These are phyloP conservation scores for Proteromonas lacertae DNA, from an alignment of 352 stramenopile species.

Conservation along the genomic window DNA sequence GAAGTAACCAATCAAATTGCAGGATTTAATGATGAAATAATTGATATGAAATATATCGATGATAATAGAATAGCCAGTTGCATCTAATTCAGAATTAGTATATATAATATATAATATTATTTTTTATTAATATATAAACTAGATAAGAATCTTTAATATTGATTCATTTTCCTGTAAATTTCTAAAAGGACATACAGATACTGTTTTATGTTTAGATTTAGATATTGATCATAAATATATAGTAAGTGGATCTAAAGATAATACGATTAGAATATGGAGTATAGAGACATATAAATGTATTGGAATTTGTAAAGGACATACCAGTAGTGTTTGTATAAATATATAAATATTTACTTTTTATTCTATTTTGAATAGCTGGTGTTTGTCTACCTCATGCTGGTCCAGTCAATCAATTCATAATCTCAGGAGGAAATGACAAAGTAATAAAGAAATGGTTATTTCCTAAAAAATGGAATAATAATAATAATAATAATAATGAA, in stretches of 20 bases:
- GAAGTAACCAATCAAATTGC: too few relatives aligned
- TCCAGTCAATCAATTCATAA: too few relatives aligned
- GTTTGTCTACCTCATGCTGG: conserved; percentile 27
- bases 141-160: too few relatives aligned
- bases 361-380: conserved; percentile 27
- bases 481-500: not conserved
- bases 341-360: conserved; percentile 60
- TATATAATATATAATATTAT: too few relatives aligned
- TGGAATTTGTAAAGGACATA: conserved; percentile 38
- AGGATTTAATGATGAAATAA: too few relatives aligned
- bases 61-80: too few relatives aligned
- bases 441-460: conserved; percentile 89
- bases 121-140: too few relatives aligned
- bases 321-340: conserved; percentile 59
- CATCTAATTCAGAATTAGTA: too few relatives aligned
- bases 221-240: not conserved
- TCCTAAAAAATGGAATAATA: conserved; percentile 7
- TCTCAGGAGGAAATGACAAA: conserved; percentile 76
- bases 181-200: conserved; percentile 77
- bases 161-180: conserved; percentile 68
- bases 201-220: conserved; percentile 32
- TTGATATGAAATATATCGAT: too few relatives aligned
- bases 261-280: conserved; percentile 4
- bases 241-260: conserved; percentile 3
- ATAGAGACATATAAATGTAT: too few relatives aligned